Base-by-base conservation (phyloP, 805 yeast species). In the Saccharomyces paradoxus region DNA sequence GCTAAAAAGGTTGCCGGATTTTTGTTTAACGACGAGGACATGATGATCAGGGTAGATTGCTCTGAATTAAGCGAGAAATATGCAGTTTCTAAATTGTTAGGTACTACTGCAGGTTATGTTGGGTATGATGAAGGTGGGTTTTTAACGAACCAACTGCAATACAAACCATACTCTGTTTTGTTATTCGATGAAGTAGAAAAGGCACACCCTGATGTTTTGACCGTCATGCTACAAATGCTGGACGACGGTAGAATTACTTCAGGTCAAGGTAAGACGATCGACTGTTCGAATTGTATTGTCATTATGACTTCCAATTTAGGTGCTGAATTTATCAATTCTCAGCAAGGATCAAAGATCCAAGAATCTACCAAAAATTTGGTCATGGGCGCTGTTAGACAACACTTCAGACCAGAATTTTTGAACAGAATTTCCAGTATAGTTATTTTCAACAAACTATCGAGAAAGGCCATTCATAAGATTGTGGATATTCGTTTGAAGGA, bases 91-190 rank as follows among this genome's bases (percentile, higher is more conserved):
- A 94, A 94, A 70, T 81, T 94, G 57, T 78, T 94, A 54, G 99
- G 99, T 74, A 94, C 98, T 22, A 96, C 98, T 1, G 97, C 98
- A 1, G 99, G 99, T 64, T 87, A 87, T 64, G 87, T 94, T 63
- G 99, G 99, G 44, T 95, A 87, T 71, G 97, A 91, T 69, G 97
- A 94, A 71, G 99, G 99, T 70, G 99, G 99, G 60, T 81, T 92
- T 63, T 79, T 94, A 61, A 94, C 99, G 5, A 96, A 94, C 65
- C 96, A 94, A 60, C 78, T 94, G 54, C 80, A 89, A 57, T 81
- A 97, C 66, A 85, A 86, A 58, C 99, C 99, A 54, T 94, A 94
- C 74, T 89, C 97, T 5, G 99, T 94, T n/a, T 79, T 94, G 46
- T 77, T 94, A 58, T 94, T 94, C 67, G 99, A 94, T 73, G 99